Base-by-base conservation (phyloP, 2,329 filamentous ascomycete species). In the Fusarium domesticum region DNA sequence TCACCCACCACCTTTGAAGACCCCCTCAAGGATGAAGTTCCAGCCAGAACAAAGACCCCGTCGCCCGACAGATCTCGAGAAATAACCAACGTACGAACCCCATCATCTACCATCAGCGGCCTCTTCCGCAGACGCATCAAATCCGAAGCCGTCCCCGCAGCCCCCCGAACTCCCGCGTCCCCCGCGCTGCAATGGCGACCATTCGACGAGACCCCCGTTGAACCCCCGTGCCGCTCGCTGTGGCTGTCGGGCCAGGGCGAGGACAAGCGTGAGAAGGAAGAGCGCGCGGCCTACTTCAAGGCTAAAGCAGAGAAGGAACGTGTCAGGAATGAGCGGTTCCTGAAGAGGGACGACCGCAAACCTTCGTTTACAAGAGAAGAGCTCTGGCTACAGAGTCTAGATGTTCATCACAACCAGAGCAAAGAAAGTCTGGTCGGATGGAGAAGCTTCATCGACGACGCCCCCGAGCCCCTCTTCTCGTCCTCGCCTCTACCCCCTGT, bases 81-180 rank as follows among this genome's bases (percentile, higher is more conserved):
- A 16, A 36, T 35, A 10, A 34, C 30, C 7, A 25, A 43, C 14
- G 39, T 35, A 18, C 49, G 49, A 30, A 57, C 51, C n/a, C 54
- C 61, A 15, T 51, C 58, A 10, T 56, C 61, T 1, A 35, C 53
- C 1, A 48, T 65, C 11, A 41, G 56, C 4, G 51, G 42, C 18
- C 39, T 65, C 6, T 58, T 65, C 33, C 59, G 60, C 16, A 64
- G 56, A 28, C 53, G 54, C 25, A 47, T 48, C 18, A 54, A 51
- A 30, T 50, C 53, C 23, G 59, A 59, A 6, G 41, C 43, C 1
- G 45, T 35, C 5, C 48, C 48, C 31, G 40, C 41, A 32, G 51
- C 50, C 7, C 57, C 56, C 10, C 39, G 37, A 38, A 59, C 52
- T 5, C 52, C 58, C 3, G 32, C 42, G 6, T 54, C 49, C 2